Base-by-base conservation (phyloP, 495 filamentous ascomycete species). In the Letharia columbiana region DNA sequence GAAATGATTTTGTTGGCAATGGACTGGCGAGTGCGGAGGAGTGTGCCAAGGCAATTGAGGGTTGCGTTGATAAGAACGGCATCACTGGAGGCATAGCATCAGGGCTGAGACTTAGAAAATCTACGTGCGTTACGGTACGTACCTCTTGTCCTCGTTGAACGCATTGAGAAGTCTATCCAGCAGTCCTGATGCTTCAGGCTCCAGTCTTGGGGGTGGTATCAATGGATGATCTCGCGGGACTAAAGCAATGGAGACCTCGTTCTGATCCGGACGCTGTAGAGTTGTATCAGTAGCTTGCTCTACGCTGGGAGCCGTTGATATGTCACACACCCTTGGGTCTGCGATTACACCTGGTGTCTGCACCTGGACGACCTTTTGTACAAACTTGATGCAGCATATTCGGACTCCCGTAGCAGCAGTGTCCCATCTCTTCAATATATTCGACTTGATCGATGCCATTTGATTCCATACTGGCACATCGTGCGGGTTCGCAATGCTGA, bases 381-480 rank as follows among this genome's bases (percentile, higher is more conserved):
- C 87, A 72, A 98, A 98, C 74, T 98, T 98, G 81, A 97, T 89
- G 76, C 94, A 97, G 81, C 91, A 93, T 72, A 97, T 83, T 72
- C 87, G 88, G 56, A 98, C 85, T 1, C 90, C 86, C 12, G 85
- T 80, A 5, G 84, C 79, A 13, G 90, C 91, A 33, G 81, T 81
- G 76, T 98, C 94, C 94, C 92, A 96, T 73, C 92, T 84, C 59
- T 82, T 86, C 66, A 97, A 75, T 64, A 98, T 92, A 61, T 87
- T 89, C 28, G 87, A 85, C 78, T 98, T 98, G 76, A 98, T 94
- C 15, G 86, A 81, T 60, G 84, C 82, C 85, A 97, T 96, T 54
- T 85, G 84, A 68, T 93, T 89, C 94, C 94, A 98, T 61, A 85
- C 84, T 60, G 84, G 78, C n/a, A 75, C 78, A 71, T 96, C 90